Evolutionary conservation across 1,284 basidiomycete species (phyloP).

Genomic region (Dichomitus squalens): DNA sequence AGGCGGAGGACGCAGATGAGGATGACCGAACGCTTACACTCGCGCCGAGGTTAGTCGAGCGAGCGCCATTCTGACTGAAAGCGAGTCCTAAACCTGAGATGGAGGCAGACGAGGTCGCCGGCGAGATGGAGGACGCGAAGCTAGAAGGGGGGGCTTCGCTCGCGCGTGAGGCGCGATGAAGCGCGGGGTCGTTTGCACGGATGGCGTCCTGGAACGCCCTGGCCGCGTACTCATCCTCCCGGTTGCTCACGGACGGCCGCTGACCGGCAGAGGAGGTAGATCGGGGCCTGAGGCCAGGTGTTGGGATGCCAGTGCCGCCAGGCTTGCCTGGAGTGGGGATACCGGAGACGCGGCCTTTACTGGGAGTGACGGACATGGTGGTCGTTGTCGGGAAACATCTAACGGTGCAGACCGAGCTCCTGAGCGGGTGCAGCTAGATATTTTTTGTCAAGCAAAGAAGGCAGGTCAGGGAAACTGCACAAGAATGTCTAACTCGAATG

Average conservation of each 20-base stretch:
- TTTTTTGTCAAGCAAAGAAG: conserved; percentile 4
- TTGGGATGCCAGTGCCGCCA: conserved; percentile 54
- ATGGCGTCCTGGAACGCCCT: conserved; percentile 77
- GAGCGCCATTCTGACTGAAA: conserved; percentile 38
- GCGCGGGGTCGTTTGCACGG: conserved; percentile 74
- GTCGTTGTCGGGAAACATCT: conserved; percentile 13
- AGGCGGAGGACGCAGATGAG: conserved; percentile 41
- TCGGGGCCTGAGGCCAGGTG: conserved; percentile 63
- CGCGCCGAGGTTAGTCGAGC: conserved; percentile 36
- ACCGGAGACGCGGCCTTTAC: conserved; percentile 53
- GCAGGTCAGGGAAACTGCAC: conserved; percentile 9
- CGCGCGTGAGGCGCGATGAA: conserved; percentile 51
- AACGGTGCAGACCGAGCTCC: conserved; percentile 4
- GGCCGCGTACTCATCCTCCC: conserved; percentile 58
- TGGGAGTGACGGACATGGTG: conserved; percentile 49
- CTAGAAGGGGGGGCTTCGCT: conserved; percentile 38
- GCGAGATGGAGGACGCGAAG: conserved; percentile 48
- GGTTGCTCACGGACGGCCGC: conserved; percentile 29
- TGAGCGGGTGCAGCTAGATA: conserved; percentile 2
- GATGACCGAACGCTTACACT: conserved; percentile 37
- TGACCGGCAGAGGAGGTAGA: conserved; percentile 57
- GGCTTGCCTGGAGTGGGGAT: conserved; percentile 61
- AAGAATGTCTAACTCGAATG: conserved; percentile 12
- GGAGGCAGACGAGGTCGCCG: conserved; percentile 31
- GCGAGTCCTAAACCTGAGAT: background rate